Evolutionary conservation across 2,329 filamentous ascomycete genomes (phyloP).

Genomic region (Beauveria rudraprayagi): DNA sequence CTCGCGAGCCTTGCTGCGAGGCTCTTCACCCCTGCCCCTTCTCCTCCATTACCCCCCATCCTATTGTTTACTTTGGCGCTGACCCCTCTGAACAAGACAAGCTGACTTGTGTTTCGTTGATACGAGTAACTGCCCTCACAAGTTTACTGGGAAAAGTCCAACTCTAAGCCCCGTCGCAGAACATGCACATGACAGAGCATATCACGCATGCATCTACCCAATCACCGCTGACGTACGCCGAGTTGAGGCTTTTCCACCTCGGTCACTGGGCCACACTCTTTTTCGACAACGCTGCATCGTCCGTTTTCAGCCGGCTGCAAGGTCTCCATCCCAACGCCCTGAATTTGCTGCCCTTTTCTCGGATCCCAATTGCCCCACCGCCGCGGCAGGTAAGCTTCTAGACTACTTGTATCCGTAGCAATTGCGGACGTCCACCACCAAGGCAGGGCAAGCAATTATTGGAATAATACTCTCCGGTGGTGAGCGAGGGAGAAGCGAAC

Average conservation of each 20-base stretch:
- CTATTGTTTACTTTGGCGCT: conserved; percentile 13
- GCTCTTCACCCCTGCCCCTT: not conserved
- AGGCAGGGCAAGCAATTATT: conserved; percentile 1
- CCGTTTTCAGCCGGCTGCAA: conserved; percentile 2
- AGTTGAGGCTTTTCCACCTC: not conserved
- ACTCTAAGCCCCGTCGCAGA: not conserved
- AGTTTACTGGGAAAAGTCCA: not conserved
- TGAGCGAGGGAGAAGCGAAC: not conserved
- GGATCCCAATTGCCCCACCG: conserved; percentile 5
- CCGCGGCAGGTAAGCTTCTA: conserved; percentile 1
- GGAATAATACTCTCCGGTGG: not conserved
- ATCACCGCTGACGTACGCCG: not conserved
- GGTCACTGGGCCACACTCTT: not conserved
- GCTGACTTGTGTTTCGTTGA: too few species aligned
- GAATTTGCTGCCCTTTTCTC: not conserved
- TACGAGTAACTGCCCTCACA: too few species aligned
- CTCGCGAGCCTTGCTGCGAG: conserved; percentile 3
- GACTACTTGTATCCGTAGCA: not conserved
- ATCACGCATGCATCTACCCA: conserved; percentile 3
- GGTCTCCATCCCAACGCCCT: conserved; percentile 3
- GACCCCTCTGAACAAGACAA: conserved; percentile 1
- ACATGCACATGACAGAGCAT: conserved; percentile 6
- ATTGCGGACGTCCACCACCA: not conserved
- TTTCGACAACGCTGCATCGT: not conserved
- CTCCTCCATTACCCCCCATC: not conserved